Evolutionary conservation across 106 monocot species (phyloP), one percentile per base, ranked within the genome.

Genomic region (Amphibolis antarctica): DNA sequence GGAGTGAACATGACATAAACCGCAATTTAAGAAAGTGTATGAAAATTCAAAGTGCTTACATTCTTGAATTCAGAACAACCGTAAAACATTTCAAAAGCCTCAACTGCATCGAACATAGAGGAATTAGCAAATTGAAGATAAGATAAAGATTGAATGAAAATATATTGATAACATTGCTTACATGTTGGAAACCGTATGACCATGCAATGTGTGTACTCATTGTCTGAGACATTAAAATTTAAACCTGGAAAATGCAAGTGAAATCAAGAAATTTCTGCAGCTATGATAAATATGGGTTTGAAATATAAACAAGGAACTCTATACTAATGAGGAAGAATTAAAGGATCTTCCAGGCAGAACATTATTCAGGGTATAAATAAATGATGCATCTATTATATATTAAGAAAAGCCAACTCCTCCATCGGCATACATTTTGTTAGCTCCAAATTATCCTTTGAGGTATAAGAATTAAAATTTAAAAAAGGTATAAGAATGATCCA

Each of bases 101-200:
- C 83, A 64, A 64, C 93, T 94, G 72, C 66, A 79, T 68, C 4
- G 10, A 74, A 55, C 68, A 29, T 10, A 51, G 19, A 71, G 5
- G 31, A 59, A 72, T 24, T 10, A 58, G 28, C 4, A 24, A 28
- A 25, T 28, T 1, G 25, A 73, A 1, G 11, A 5, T 23, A 10
- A 25, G 22, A 45, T 45, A 55, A 29, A 59, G 29, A 18, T 3
- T 13, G 52, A 4, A 29, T 10, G 18, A 59, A 13, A 31, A 63
- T 42, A 19, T 10, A 6, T 18, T 43, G 36, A 21, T 11, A 59
- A 26, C 27, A 69, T n/a, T 64, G 22, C 74, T 83, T 86, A 94
- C 89, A 22, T 62, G 86, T 82, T 64, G 79, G 81, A 66, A 94
- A 94, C 13, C 89, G 89, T 55, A 89, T 82, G 0, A 84, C 79